Conservation (phyloP, 805 yeast species). For the Metschnikowia orientalis region DNA sequence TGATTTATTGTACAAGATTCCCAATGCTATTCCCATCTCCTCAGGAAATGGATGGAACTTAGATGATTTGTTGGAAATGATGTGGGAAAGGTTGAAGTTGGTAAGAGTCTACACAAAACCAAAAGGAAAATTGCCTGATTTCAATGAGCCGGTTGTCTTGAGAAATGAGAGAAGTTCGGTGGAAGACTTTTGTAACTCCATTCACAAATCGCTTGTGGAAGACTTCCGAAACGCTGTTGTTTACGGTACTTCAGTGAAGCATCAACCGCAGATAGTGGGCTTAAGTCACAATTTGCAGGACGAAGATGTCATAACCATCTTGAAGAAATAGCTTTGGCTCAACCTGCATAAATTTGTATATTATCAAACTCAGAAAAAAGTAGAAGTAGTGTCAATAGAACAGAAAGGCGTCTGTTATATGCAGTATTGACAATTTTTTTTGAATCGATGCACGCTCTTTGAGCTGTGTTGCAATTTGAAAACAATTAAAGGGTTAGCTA, state of each 20-base stretch:
- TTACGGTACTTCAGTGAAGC: conserved; percentile 91
- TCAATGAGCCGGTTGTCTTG: conserved; percentile 89
- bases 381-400: background rate
- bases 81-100: conserved; percentile 91
- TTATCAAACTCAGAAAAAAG: background rate
- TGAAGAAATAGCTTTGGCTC: conserved; percentile 52
- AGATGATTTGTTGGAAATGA: conserved; percentile 86
- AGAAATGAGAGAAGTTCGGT: conserved; percentile 78
- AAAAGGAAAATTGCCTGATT: conserved; percentile 91
- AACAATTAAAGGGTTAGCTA: no score
- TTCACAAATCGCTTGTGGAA: conserved; percentile 89
- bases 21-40: conserved; percentile 95
- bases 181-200: conserved; percentile 93
- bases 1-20: conserved; percentile 84
- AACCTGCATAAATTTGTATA: background rate
- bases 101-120: conserved; percentile 98
- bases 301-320: conserved; percentile 95
- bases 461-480: conserved; percentile 1
- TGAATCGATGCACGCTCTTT: conserved; percentile 5
- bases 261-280: conserved; percentile 96
- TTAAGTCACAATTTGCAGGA: conserved; percentile 78
- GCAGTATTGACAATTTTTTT: conserved; percentile 2
- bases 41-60: conserved; percentile 96
- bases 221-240: conserved; percentile 93
- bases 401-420: no score